Evolutionary conservation across 2,329 filamentous ascomycete species (phyloP), one percentile per base, ranked within the genome.

Genomic region (Pseudocercospora crystallina): DNA sequence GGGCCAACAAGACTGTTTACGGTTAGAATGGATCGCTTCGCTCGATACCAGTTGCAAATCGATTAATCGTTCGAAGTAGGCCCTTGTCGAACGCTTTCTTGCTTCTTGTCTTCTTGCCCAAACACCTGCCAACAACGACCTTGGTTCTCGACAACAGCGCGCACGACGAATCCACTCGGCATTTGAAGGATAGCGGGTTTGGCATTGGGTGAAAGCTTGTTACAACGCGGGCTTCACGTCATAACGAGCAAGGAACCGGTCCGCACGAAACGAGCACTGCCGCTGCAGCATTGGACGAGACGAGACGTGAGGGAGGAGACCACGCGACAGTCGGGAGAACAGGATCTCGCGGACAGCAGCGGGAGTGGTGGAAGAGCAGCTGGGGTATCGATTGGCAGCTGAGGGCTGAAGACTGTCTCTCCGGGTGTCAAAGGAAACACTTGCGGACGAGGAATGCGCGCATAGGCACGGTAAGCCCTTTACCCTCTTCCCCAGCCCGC

Each of bases 401-500:
- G 20, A 26, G n/a, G n/a, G 20, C 20, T 26, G 20, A 26, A 26
- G 20, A 26, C 20, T 26, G 20, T 26, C 20, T 26, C 7, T 26
- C 20, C 42, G 42, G 42, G 30, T 11, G 36, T 10, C 31, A 17
- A 44, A 31, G 42, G 42, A 44, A 44, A 32, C 41, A 20, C 33
- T n/a, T 5, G 41, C 30, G 41, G 31, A 34, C 11, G 26, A 26
- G 39, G 39, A 29, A 42, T 42, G 39, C 30, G 39, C 39, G 39
- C 26, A 30, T 42, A 42, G 20, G 20, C 39, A 20, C 32, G 42
- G 30, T 44, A 26, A 35, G 43, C 8, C 26, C 36, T n/a, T 39
- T 39, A 5, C 36, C 12, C 11, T 17, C 36, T n/a, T 3, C 15
- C 5, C 5, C 36, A 39, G 13, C 13, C 14, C 12, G 5, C n/a